Percentiles rank a stretch among this genome's conserved stretches.
phyloP scores from a whole-genome alignment of 2,329 filamentous ascomycete genomes.

The Xylaria sp. region DNA sequence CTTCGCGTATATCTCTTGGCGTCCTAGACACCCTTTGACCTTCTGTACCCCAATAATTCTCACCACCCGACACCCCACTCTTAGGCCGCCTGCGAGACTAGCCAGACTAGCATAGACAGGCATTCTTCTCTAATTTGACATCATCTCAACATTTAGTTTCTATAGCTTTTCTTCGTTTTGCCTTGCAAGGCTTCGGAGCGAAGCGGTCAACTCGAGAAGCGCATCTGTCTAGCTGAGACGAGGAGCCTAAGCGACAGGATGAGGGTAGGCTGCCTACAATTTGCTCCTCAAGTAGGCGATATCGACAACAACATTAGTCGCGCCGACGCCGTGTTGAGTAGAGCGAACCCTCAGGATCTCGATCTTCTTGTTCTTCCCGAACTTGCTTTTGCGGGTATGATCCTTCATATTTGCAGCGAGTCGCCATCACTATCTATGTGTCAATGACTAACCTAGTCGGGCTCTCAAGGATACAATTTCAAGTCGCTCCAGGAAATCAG shows the following conservation, averaged over 20 bases:
- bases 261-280: slow-evolving; percentile 78
- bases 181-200: slow-evolving; percentile 1
- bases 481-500: slow-evolving; percentile 73
- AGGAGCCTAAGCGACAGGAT: slow-evolving; percentile 41
- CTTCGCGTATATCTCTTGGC: not conserved
- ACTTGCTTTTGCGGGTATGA: slow-evolving; percentile 75
- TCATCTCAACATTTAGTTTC: not conserved
- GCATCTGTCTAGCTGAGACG: not conserved
- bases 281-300: slow-evolving; percentile 76
- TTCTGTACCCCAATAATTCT: slow-evolving; percentile 2
- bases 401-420: slow-evolving; percentile 1
- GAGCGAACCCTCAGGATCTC: slow-evolving; percentile 62
- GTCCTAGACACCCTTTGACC: not conserved
- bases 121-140: not conserved
- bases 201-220: not conserved
- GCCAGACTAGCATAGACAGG: not conserved
- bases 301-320: slow-evolving; percentile 75
- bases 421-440: not conserved
- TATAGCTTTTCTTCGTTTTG: not conserved
- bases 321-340: slow-evolving; percentile 72
- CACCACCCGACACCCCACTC: not conserved
- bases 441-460: slow-evolving; percentile 35
- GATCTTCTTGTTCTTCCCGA: slow-evolving; percentile 81
- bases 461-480: slow-evolving; percentile 77
- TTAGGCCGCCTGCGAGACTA: not conserved